Conservation (phyloP, 2,329 filamentous ascomycete species). For the Myriangium duriaei region DNA sequence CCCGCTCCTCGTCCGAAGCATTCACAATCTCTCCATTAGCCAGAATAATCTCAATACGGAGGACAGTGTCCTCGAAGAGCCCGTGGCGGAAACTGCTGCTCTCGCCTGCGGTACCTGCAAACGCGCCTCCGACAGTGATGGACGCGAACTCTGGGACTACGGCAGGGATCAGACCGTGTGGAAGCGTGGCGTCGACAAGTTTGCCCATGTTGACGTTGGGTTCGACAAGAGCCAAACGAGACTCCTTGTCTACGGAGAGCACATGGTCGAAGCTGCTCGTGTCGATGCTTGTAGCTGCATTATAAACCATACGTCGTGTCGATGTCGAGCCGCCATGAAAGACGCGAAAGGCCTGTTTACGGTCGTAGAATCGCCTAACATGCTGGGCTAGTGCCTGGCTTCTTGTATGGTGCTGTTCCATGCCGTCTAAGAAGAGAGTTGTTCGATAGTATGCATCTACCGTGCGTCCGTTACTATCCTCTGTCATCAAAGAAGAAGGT, state of each 20-base stretch:
- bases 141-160: constrained; percentile 62
- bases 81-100: constrained; percentile 55
- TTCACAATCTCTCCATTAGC: constrained; percentile 43
- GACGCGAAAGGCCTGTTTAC: constrained; percentile 39
- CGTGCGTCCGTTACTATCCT: too few species aligned
- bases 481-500: too few species aligned
- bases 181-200: constrained; percentile 45
- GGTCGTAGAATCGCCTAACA: constrained; percentile 35
- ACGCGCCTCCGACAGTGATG: constrained; percentile 56
- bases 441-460: too few species aligned
- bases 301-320: constrained; percentile 30
- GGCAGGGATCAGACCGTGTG: constrained; percentile 44
- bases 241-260: constrained; percentile 29
- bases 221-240: constrained; percentile 43
- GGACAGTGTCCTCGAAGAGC: constrained; percentile 52
- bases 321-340: constrained; percentile 46
- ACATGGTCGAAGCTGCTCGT: constrained; percentile 38
- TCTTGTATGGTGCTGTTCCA: constrained; percentile 2
- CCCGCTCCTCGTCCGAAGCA: constrained; percentile 34
- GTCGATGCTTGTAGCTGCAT: constrained; percentile 33
- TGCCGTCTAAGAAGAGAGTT: too few species aligned
- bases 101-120: constrained; percentile 54
- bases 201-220: constrained; percentile 58
- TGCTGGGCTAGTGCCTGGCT: constrained; percentile 20
- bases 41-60: constrained; percentile 50